Conservation (phyloP, 371 early-diverging fungal genomes). For the Fennellomyces sp. region DNA sequence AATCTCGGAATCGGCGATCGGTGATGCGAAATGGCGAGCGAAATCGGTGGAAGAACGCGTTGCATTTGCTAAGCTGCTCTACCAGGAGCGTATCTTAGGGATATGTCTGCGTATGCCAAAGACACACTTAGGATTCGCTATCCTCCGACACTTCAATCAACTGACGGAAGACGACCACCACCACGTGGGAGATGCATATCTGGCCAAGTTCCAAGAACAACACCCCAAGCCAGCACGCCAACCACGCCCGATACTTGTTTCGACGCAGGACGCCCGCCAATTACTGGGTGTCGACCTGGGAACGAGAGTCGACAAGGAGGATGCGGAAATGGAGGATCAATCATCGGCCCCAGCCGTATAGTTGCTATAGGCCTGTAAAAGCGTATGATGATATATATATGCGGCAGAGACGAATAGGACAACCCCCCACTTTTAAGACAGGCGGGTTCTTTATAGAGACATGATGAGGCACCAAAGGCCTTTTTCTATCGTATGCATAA, state of each 20-base stretch:
- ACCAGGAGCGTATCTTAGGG: too few relatives aligned
- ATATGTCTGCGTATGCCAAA: background rate
- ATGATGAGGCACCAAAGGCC: too few relatives aligned
- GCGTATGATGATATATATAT: too few relatives aligned
- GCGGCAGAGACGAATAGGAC: too few relatives aligned
- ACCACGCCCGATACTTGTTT: background rate
- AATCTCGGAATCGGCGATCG: background rate
- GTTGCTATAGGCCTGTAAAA: too few relatives aligned
- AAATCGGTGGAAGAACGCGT: background rate
- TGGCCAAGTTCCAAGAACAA: background rate
- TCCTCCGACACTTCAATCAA: background rate
- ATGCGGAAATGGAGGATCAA: background rate
- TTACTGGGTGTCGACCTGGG: background rate
- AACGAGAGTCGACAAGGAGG: background rate
- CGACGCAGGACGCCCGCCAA: background rate
- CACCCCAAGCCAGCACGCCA: too few relatives aligned
- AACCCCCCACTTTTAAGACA: too few relatives aligned
- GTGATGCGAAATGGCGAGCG: background rate
- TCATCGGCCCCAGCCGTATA: background rate
- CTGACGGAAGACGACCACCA: background rate
- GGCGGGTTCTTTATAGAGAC: too few relatives aligned
- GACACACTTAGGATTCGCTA: background rate
- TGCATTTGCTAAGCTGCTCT: background rate
- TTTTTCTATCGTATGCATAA: too few relatives aligned
- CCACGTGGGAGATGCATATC: background rate